phyloP scores from a whole-genome alignment of 768 basidiomycete species.

The Trametes maxima region DNA sequence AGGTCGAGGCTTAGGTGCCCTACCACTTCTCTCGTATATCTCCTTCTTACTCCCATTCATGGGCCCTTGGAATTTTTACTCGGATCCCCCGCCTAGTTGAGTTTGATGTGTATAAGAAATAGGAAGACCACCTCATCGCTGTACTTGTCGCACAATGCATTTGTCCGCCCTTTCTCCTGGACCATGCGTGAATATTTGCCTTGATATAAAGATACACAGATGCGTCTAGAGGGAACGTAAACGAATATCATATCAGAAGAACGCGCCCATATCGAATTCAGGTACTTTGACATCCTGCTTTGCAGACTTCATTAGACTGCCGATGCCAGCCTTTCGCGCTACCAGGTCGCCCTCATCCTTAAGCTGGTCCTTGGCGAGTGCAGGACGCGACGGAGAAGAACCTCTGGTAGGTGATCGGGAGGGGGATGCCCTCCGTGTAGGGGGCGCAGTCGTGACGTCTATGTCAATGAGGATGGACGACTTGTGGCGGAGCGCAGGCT shows the following conservation, averaged over 20 bases:
- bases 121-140: slow-evolving; percentile 22
- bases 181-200: not conserved
- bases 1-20: slow-evolving; percentile 50
- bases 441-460: slow-evolving; percentile 66
- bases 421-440: slow-evolving; percentile 59
- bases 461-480: slow-evolving; percentile 90
- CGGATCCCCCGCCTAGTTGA: slow-evolving; percentile 5
- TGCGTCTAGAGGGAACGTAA: too few relatives aligned
- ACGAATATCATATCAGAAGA: slow-evolving; percentile 46
- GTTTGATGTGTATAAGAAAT: slow-evolving; percentile 24
- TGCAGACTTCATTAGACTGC: slow-evolving; percentile 87
- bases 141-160: slow-evolving; percentile 26
- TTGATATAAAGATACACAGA: not conserved
- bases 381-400: slow-evolving; percentile 8
- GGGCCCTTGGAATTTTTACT: slow-evolving; percentile 7
- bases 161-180: not conserved
- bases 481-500: slow-evolving; percentile 57
- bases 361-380: slow-evolving; percentile 9
- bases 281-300: slow-evolving; percentile 85
- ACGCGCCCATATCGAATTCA: slow-evolving; percentile 86
- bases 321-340: slow-evolving; percentile 72
- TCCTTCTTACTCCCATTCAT: not conserved
- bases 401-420: slow-evolving; percentile 30
- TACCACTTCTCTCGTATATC: not conserved
- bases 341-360: slow-evolving; percentile 60